A percentile compares a stretch with the other conserved stretches of the same genome.
Evolutionary conservation across 2,329 filamentous ascomycete genomes (phyloP).

Genomic region (Byssothecium circinans): DNA sequence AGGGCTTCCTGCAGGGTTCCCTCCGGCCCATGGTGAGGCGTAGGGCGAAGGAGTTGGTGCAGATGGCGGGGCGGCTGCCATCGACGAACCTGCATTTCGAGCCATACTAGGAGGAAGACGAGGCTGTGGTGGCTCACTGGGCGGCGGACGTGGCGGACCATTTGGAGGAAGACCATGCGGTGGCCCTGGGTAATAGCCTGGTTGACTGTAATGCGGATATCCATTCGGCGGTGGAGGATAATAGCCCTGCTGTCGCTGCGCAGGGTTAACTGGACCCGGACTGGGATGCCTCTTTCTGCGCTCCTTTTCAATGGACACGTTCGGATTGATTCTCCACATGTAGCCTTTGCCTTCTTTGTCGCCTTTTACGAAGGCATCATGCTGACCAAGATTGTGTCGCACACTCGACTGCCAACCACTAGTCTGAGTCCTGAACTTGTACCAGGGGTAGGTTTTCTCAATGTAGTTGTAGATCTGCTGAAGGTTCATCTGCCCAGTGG

Average conservation of each 20-base stretch:
- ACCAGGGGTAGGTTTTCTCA: slow-evolving; percentile 65
- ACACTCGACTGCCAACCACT: slow-evolving; percentile 69
- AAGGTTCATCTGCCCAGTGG: slow-evolving; percentile 60
- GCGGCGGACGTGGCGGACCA: slow-evolving; percentile 33
- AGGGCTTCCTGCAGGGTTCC: slow-evolving; percentile 31
- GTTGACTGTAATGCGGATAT: slow-evolving; percentile 31
- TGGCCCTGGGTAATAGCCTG: slow-evolving; percentile 32
- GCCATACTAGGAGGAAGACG: slow-evolving; percentile 43
- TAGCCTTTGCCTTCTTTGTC: slow-evolving; percentile 65
- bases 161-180: slow-evolving; percentile 34
- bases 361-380: slow-evolving; percentile 62
- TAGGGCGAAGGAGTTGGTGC: slow-evolving; percentile 37
- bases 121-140: slow-evolving; percentile 27
- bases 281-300: slow-evolving; percentile 54
- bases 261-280: slow-evolving; percentile 43
- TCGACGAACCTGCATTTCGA: slow-evolving; percentile 28
- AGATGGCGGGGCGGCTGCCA: slow-evolving; percentile 27
- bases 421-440: slow-evolving; percentile 61
- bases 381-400: slow-evolving; percentile 64
- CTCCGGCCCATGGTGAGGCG: slow-evolving; percentile 41
- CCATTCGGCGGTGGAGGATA: slow-evolving; percentile 36
- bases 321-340: slow-evolving; percentile 63
- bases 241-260: slow-evolving; percentile 34
- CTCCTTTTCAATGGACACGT: slow-evolving; percentile 62
- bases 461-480: slow-evolving; percentile 68